Percentiles rank a stretch among this genome's conserved stretches.
phyloP scores from a whole-genome alignment of 108 stramenopile species.

The Nitzschia inconspicua region DNA sequence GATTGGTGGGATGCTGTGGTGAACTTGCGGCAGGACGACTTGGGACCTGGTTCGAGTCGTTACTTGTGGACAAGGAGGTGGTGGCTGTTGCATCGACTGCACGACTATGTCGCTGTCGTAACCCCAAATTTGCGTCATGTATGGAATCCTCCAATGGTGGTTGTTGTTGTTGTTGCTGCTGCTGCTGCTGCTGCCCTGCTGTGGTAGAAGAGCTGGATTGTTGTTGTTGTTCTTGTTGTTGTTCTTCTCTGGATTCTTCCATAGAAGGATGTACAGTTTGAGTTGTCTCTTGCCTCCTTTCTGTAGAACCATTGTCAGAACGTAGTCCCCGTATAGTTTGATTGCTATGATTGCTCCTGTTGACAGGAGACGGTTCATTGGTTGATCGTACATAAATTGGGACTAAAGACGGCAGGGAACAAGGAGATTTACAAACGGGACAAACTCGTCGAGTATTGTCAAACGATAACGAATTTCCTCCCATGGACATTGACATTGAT shows the following conservation, averaged over 20 bases:
- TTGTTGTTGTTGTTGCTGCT: too few species aligned
- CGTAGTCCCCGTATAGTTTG: too few species aligned
- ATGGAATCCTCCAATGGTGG: too few species aligned
- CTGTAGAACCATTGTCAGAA: too few species aligned
- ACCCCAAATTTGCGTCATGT: background rate
- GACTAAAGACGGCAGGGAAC: slow-evolving; percentile 64
- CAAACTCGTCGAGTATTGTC: slow-evolving; percentile 53
- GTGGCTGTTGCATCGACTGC: too few species aligned
- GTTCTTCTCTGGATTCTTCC: background rate
- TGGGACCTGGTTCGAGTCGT: too few species aligned
- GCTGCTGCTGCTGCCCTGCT: background rate
- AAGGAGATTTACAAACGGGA: slow-evolving; percentile 80
- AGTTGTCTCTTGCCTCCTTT: too few species aligned
- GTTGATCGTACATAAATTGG: slow-evolving; percentile 71
- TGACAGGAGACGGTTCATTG: slow-evolving; percentile 9
- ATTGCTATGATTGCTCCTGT: too few species aligned
- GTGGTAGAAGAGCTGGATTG: too few species aligned
- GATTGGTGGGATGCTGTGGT: slow-evolving; percentile 1
- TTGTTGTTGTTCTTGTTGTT: background rate
- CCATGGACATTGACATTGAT: slow-evolving; percentile 10
- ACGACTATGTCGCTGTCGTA: too few species aligned
- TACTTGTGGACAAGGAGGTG: too few species aligned
- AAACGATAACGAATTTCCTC: slow-evolving; percentile 9
- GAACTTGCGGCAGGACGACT: slow-evolving; percentile 5
- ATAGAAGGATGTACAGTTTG: too few species aligned